Evolutionary conservation across 2,329 filamentous ascomycete species (phyloP).

Genomic region (Aspergillaceae sp.): DNA sequence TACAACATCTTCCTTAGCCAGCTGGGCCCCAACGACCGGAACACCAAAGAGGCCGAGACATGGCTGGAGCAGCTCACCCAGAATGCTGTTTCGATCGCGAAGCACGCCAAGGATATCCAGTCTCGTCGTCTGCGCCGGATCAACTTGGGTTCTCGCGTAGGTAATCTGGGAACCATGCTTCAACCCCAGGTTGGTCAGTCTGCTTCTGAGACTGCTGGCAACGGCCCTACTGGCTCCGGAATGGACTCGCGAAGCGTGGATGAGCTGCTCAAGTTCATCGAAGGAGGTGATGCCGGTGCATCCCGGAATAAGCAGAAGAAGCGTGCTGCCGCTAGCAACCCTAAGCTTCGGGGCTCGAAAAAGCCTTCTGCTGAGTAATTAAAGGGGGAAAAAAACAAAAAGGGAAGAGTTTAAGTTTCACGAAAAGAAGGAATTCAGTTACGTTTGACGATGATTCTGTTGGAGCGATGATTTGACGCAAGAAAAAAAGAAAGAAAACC

Average conservation of each 20-base stretch:
- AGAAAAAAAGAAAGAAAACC: neutral
- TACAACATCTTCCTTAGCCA: conserved; percentile 89
- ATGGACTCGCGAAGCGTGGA: conserved; percentile 81
- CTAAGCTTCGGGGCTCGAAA: conserved; percentile 37
- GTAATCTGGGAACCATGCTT: conserved; percentile 48
- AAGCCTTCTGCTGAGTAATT: conserved; percentile 25
- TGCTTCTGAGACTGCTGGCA: conserved; percentile 40
- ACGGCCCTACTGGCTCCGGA: conserved; percentile 27
- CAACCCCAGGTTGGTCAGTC: conserved; percentile 57
- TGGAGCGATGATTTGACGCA: neutral
- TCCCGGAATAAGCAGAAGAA: conserved; percentile 38
- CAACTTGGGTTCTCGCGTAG: conserved; percentile 55
- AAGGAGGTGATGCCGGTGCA: conserved; percentile 50
- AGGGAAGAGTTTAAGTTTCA: too few relatives aligned
- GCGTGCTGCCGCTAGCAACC: conserved; percentile 34
- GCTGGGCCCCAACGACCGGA: conserved; percentile 83
- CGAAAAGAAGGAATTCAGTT: neutral
- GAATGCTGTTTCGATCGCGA: conserved; percentile 88
- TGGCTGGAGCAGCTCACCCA: conserved; percentile 96
- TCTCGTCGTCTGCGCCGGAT: conserved; percentile 64
- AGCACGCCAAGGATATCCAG: conserved; percentile 81
- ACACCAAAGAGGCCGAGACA: conserved; percentile 94
- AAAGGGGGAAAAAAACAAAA: neutral
- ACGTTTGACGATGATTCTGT: neutral
- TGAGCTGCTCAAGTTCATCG: conserved; percentile 89